phyloP scores from a whole-genome alignment of 2,329 filamentous ascomycete genomes.

The Neofusicoccum ribis region DNA sequence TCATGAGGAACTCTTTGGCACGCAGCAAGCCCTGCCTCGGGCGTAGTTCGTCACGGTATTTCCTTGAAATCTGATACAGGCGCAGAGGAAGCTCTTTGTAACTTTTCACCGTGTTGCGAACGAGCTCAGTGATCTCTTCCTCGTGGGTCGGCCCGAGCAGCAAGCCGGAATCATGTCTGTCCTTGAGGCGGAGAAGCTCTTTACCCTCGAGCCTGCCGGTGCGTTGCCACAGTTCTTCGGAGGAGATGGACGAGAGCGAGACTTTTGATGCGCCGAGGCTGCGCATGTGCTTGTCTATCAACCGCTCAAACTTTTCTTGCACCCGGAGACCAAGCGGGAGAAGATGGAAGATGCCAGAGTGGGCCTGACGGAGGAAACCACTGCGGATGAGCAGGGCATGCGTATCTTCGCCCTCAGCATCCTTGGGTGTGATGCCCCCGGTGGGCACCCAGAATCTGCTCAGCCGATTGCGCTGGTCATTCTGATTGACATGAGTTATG shows the following conservation, averaged over 20 bases:
- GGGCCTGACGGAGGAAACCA: constrained; percentile 59
- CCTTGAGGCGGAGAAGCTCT: constrained; percentile 79
- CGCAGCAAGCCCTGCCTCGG: constrained; percentile 86
- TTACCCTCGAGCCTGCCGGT: constrained; percentile 82
- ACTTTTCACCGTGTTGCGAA: constrained; percentile 71
- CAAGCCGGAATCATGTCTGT: constrained; percentile 73
- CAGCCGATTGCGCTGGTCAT: constrained; percentile 59
- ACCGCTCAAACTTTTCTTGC: constrained; percentile 79
- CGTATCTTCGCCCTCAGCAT: constrained; percentile 48
- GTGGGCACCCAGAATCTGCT: constrained; percentile 81
- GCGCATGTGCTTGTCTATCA: constrained; percentile 89
- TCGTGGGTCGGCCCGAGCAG: constrained; percentile 92
- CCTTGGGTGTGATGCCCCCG: constrained; percentile 61
- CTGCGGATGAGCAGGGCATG: constrained; percentile 47
- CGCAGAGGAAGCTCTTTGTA: constrained; percentile 84
- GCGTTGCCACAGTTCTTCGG: constrained; percentile 77
- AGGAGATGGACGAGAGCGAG: constrained; percentile 80
- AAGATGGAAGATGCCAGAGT: constrained; percentile 89
- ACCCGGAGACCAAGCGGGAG: constrained; percentile 84
- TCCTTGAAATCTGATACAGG: constrained; percentile 88
- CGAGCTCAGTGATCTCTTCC: constrained; percentile 87
- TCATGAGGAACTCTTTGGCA: constrained; percentile 93
- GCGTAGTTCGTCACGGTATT: constrained; percentile 90
- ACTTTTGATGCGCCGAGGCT: constrained; percentile 74
- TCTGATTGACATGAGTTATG: background rate